Evolutionary conservation across 2,329 filamentous ascomycete genomes (phyloP), one percentile per base, ranked within the genome.

Genomic region (Apiospora aurea): DNA sequence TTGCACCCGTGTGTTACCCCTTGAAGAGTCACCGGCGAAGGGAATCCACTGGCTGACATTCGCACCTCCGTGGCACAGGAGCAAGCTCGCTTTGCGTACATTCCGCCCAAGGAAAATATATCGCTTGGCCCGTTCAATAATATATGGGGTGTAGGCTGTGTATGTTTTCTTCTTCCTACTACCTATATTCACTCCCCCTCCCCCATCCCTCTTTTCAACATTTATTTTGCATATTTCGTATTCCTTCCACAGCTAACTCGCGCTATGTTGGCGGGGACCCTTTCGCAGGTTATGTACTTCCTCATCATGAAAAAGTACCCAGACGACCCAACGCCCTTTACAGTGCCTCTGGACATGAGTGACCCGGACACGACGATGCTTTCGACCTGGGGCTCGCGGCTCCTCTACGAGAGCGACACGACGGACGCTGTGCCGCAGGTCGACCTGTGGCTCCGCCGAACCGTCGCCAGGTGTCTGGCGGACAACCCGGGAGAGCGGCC

Each of bases 81-180:
- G 16, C 51, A 57, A 57, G 14, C 26, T 57, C 51, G 51, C 26
- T 7, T 16, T 3, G 18, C 16, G 18, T 57, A 16, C 13, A 10
- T 57, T 34, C 51, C 51, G 8, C 51, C 51, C 24, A 16, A 14
- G 16, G 51, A 57, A 10, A 57, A 57, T 21, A 57, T 57, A 34
- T 34, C 51, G 14, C 14, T 34, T 34, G 26, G 51, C 51, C 51
- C 51, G 6, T 18, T 34, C 26, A 57, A 57, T 16, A 57, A 57
- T 6, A 34, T 57, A 57, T 57, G 51, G 51, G 51, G 51, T 29
- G 24, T 57, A 29, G 51, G 51, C 51, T 57, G 51, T 29, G 51
- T 57, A 57, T 18, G 51, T 29, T 13, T 2, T 26, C 24, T 53
- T 14, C 11, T 16, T 29, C 13, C 26, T 8, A 24, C 2, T 38